Evolutionary conservation across 495 filamentous ascomycete genomes (phyloP), one percentile per base, ranked within the genome.

Genomic region (Lentithecium fluviatile): DNA sequence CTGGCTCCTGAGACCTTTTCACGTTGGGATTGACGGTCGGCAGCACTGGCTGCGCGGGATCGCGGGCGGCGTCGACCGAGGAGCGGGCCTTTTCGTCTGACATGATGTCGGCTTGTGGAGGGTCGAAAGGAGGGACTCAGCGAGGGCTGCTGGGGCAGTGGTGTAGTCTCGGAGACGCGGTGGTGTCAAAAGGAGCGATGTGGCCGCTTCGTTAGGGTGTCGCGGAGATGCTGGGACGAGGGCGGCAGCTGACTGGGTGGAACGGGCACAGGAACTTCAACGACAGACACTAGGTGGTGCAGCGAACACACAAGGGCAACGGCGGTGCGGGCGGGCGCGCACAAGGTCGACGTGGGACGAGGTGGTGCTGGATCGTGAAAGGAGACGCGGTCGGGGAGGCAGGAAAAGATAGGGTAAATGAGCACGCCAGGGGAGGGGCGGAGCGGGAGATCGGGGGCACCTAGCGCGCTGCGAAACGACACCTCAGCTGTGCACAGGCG

Each of bases 1-100:
- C 73, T 34, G 85, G 77, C 69, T 84, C 79, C 29, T 64, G 56
- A 21, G 64, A 45, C 82, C 90, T 91, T 70, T 91, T 84, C 24
- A 77, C 78, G 37, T 80, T 73, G 65, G 85, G 88, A 69, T 90
- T 94, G 70, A 90, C 83, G 13, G 86, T 90, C 38, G 91, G 91
- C 62, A 95, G 77, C 48, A 88, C 77, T 51, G 87, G 84, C 57
- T 83, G 80, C 50, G 77, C 77, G 46, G 82, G 62, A 21, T 69
- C 70, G 23, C 74, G 80, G 72, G 70, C 83, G 78, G 67, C 82
- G 73, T 91, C 90, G 74, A 83, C 87, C 34, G 91, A 96, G 51
- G 82, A 78, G 70, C 91, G 87, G 53, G 76, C 83, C 75, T 95
- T 95, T 74, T 95, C 80, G 62, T 78, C 82, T 60, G 80, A 81